Base-by-base conservation (phyloP, 1,139 yeast genomes). In the Pichia inconspicua region DNA sequence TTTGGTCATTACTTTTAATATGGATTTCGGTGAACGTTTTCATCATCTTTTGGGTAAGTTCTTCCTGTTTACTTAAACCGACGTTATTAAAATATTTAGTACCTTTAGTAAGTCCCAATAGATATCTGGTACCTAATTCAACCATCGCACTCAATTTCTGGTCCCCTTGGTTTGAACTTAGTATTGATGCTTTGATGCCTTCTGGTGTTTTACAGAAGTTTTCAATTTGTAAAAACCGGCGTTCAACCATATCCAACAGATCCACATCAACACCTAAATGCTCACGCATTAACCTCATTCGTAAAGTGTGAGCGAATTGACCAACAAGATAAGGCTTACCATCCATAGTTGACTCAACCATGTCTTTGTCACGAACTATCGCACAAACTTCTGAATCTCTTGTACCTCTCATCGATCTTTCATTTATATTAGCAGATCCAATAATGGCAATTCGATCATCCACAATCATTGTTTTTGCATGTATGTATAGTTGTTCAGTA, bases 381-480 rank as follows among this genome's bases (percentile, higher is more conserved):
- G 92, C 88, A 2, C 96, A 96, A 46, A 92, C 82, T 62, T 94
- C 99, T 4, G 97, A 89, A 63, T 94, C 99, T 62, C 98, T 75
- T 25, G 76, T 73, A 25, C 98, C 98, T 57, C 95, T 74, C 88
- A 89, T 89, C 0, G 97, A 89, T 59, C 98, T 76, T 66, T 92
- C 98, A 61, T 92, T 92, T 55, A 92, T 87, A 62, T 92, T 92
- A 1, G 98, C 98, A 62, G 96, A 86, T 4, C 98, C 98, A 58
- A 92, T 90, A 46, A 92, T 84, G 3, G 96, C 97, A 41, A 83
- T 77, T 46, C 96, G 74, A 62, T 92, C 98, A 68, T 92, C 98
- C n/a, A 84, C 96, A 60, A 92, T 75, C 82, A 92, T 77, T 8
- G 84, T 76, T 64, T 94, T 94, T 5, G 96, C 96, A 65, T 94